Conservation (phyloP, 805 yeast species). For the Candida maris region DNA sequence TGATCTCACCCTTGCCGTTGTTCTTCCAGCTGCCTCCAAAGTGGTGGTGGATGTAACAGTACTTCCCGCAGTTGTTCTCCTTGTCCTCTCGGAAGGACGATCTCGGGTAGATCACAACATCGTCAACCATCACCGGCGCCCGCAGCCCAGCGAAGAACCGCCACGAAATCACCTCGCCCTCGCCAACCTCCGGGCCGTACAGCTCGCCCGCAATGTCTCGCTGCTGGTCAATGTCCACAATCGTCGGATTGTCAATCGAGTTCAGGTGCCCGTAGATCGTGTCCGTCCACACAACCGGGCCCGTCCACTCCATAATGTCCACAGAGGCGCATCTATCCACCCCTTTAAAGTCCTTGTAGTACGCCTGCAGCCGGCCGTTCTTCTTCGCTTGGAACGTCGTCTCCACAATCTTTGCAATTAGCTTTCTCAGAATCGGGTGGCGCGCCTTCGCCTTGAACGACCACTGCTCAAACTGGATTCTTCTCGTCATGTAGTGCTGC, state of each 20-base stretch:
- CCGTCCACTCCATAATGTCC: slow-evolving; percentile 72
- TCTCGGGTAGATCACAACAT: slow-evolving; percentile 33
- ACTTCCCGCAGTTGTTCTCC: slow-evolving; percentile 33
- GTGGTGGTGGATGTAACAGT: slow-evolving; percentile 32
- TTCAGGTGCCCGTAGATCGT: slow-evolving; percentile 64
- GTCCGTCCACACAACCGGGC: slow-evolving; percentile 78
- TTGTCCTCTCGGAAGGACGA: slow-evolving; percentile 32
- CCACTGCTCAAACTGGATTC: slow-evolving; percentile 63
- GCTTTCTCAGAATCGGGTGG: slow-evolving; percentile 55
- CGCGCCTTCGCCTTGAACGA: slow-evolving; percentile 58
- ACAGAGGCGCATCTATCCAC: slow-evolving; percentile 35
- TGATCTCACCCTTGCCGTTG: slow-evolving; percentile 34
- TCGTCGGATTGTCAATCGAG: slow-evolving; percentile 31
- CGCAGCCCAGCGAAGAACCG: slow-evolving; percentile 32
- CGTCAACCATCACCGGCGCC: slow-evolving; percentile 34
- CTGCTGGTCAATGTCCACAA: slow-evolving; percentile 31
- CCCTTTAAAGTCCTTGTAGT: slow-evolving; percentile 34
- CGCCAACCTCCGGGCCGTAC: slow-evolving; percentile 30
- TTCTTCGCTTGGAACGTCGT: slow-evolving; percentile 41
- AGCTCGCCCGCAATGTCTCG: slow-evolving; percentile 28
- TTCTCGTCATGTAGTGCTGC: slow-evolving; percentile 47
- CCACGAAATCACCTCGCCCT: slow-evolving; percentile 29
- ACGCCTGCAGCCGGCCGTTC: slow-evolving; percentile 32
- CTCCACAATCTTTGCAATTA: slow-evolving; percentile 51
- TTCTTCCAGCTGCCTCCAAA: slow-evolving; percentile 37